phyloP scores from a whole-genome alignment of 768 basidiomycete genomes.

The Leccinum variicolor region DNA sequence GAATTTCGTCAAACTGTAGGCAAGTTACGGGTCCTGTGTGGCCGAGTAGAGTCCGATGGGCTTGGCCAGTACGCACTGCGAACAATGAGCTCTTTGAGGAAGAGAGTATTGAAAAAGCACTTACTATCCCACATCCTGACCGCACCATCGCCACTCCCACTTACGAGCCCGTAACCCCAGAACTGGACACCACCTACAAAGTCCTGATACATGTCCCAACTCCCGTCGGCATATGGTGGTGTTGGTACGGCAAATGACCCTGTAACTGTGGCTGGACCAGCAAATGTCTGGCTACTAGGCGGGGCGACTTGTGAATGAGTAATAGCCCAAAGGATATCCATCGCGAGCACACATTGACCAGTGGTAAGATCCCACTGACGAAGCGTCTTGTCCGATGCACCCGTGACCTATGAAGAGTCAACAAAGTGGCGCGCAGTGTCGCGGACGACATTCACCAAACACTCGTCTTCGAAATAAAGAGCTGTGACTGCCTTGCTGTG shows the following conservation, averaged over 20 bases:
- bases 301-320: conserved; percentile 69
- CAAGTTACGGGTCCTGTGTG: conserved; percentile 94
- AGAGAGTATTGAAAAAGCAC: conserved; percentile 22
- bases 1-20: conserved; percentile 93
- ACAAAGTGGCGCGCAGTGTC: conserved; percentile 6
- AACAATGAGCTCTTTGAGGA: background rate
- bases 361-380: conserved; percentile 98
- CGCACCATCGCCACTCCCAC: conserved; percentile 95
- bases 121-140: conserved; percentile 99
- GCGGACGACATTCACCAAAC: conserved; percentile 56
- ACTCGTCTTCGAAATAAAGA: conserved; percentile 93
- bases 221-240: conserved; percentile 85
- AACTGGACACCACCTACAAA: conserved; percentile 98
- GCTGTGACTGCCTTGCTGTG: conserved; percentile 92
- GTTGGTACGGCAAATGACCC: conserved; percentile 78
- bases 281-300: conserved; percentile 42
- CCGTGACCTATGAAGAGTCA: conserved; percentile 71
- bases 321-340: conserved; percentile 99
- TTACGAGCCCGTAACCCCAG: conserved; percentile 97
- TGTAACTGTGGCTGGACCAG: conserved; percentile 51
- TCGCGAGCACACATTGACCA: conserved; percentile 97
- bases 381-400: conserved; percentile 96
- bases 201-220: conserved; percentile 94
- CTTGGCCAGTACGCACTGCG: conserved; percentile 96
- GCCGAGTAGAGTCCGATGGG: conserved; percentile 87